Percentiles rank a stretch among this genome's conserved stretches.
Conservation (phyloP, 441 rosid species). For the Breynia disticha region DNA sequence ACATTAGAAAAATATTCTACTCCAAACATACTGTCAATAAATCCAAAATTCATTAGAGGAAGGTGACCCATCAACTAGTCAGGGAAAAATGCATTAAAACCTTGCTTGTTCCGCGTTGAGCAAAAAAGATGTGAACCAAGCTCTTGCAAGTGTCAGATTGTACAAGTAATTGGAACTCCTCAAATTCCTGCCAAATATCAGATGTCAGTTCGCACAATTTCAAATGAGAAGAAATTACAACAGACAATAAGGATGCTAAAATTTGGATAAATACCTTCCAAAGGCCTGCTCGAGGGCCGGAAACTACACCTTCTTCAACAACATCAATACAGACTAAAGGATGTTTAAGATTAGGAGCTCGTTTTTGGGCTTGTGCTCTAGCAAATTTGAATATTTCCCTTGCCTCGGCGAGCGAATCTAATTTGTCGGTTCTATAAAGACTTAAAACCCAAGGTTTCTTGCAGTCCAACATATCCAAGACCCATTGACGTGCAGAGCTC, state of each 20-base stretch:
- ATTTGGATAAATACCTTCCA: conserved; percentile 43
- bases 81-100: conserved; percentile 26
- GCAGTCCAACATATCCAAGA: conserved; percentile 57
- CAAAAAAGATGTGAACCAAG: conserved; percentile 84
- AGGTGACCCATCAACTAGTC: conserved; percentile 6
- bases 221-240: conserved; percentile 8
- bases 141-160: conserved; percentile 67
- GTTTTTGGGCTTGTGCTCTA: conserved; percentile 56
- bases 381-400: conserved; percentile 91
- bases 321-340: conserved; percentile 82
- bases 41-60: neutral
- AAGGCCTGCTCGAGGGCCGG: conserved; percentile 72
- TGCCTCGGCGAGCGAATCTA: conserved; percentile 87
- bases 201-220: conserved; percentile 10
- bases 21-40: neutral
- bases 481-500: conserved; percentile 69
- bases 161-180: conserved; percentile 51
- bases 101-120: conserved; percentile 89
- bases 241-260: conserved; percentile 4
- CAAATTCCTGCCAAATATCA: conserved; percentile 58
- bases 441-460: conserved; percentile 81
- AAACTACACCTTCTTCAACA: conserved; percentile 74
- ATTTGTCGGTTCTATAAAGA: conserved; percentile 69
- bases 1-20: neutral
- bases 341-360: conserved; percentile 77